Evolutionary conservation across 2,329 filamentous ascomycete species (phyloP), one percentile per base, ranked within the genome.

Genomic region (Epicoccum sorghinum): DNA sequence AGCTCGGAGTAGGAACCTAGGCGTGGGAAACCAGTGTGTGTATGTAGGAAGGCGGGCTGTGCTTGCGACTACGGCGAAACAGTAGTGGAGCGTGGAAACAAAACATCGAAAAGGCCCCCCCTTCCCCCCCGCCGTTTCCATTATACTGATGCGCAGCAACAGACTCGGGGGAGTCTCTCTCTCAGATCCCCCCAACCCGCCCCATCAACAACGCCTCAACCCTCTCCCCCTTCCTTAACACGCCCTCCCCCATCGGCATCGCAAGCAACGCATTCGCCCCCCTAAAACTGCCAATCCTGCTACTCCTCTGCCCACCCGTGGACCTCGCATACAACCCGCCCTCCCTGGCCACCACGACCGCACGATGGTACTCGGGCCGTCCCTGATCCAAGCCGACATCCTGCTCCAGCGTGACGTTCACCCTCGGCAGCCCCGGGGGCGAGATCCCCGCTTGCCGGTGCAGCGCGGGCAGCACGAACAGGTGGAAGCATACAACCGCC

Each of bases 291-390:
- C 92, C 91, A 2, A 99, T 92, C 58, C 87, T 85, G 13, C 90
- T 96, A 73, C 93, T 98, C 46, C 95, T 82, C 78, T 99, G 95
- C 3, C 89, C 87, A 5, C 95, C 95, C 0, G 95, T 99, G 68
- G 91, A 96, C 27, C 79, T 84, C 0, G 92, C 95, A 55, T 84
- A 80, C 42, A 98, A 74, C 7, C 78, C 66, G 0, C 93, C 93
- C 65, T 93, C 70, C 9, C 76, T 80, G 1, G 86, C 85, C 0
- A 80, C 81, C 2, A 96, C 86, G 2, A 91, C 77, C 0, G 87
- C 92, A n/a, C 95, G 88, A 71, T 97, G 93, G 74, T 96, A 99
- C 72, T 99, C 95, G 0, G 88, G 87, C 51, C 95, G 81, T 46
- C 83, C 79, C n/a, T 81, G 82, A 74, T 99, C 95, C 48, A 90